These are phyloP conservation scores for Rhynchosporium agropyri DNA, from an alignment of 2,329 filamentous ascomycete genomes.

Conservation along the genomic window DNA sequence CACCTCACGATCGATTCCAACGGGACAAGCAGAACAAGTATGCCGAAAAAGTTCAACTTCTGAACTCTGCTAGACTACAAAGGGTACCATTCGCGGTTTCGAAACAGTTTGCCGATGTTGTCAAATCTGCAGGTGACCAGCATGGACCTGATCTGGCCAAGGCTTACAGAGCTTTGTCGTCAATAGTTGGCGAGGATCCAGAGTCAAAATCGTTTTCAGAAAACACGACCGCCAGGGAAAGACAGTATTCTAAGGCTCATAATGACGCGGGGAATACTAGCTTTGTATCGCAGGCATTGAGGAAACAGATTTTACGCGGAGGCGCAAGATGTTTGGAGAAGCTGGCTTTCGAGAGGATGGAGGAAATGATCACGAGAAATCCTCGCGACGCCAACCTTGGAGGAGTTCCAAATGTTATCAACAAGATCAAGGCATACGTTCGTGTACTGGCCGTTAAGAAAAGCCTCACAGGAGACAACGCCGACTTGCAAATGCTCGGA, in stretches of 20 bases:
- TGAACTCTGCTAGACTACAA: slow-evolving; percentile 74
- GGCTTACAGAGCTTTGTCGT: slow-evolving; percentile 79
- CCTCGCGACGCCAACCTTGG: slow-evolving; percentile 88
- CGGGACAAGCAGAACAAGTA: slow-evolving; percentile 85
- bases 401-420: slow-evolving; percentile 82
- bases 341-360: slow-evolving; percentile 77
- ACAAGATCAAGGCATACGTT: slow-evolving; percentile 92
- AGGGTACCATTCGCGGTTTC: slow-evolving; percentile 73
- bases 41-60: slow-evolving; percentile 73
- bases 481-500: slow-evolving; percentile 76
- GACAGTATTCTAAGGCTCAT: slow-evolving; percentile 76
- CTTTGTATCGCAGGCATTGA: slow-evolving; percentile 63
- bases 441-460: slow-evolving; percentile 77
- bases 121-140: slow-evolving; percentile 68
- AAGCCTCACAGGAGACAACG: slow-evolving; percentile 80
- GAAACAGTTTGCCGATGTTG: slow-evolving; percentile 74
- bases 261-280: slow-evolving; percentile 73
- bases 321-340: slow-evolving; percentile 80
- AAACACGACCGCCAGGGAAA: slow-evolving; percentile 69
- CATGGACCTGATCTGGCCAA: slow-evolving; percentile 76
- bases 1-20: slow-evolving; percentile 71
- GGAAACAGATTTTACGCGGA: slow-evolving; percentile 78
- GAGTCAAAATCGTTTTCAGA: slow-evolving; percentile 61
- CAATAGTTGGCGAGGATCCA: slow-evolving; percentile 74
- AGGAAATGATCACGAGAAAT: slow-evolving; percentile 77